phyloP scores from a whole-genome alignment of 1,284 basidiomycete genomes.

The Ceratobasidium papillatum region DNA sequence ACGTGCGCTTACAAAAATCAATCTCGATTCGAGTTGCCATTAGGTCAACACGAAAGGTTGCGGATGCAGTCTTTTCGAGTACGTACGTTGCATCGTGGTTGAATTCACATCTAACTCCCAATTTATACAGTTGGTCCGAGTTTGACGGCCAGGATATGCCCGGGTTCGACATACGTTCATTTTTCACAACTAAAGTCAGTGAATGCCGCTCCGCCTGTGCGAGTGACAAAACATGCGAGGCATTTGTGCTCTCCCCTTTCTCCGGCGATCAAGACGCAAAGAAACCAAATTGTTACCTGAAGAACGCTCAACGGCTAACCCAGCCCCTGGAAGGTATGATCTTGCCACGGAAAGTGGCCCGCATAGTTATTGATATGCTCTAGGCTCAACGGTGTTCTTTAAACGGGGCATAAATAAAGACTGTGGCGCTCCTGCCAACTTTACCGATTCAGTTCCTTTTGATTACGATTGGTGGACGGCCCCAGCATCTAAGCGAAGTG shows the following conservation, averaged over 20 bases:
- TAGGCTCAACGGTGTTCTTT: slow-evolving; percentile 4
- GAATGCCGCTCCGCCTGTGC: background rate
- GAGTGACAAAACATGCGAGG: background rate
- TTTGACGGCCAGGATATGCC: slow-evolving; percentile 9
- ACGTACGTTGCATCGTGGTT: background rate
- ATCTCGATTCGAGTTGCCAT: background rate
- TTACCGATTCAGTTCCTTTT: background rate
- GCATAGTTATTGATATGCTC: too few species aligned
- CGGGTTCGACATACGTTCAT: background rate
- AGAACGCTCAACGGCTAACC: background rate
- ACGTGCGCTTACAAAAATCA: too few species aligned
- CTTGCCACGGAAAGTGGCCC: too few species aligned
- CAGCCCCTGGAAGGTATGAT: background rate
- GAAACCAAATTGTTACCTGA: background rate
- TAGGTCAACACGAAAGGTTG: background rate
- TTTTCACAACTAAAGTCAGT: background rate
- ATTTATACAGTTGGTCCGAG: background rate
- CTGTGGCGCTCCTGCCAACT: background rate
- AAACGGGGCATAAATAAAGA: background rate
- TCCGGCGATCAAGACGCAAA: background rate
- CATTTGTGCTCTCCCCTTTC: background rate
- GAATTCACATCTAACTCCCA: too few species aligned
- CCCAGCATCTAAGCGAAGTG: background rate
- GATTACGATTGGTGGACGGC: background rate
- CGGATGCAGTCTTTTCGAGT: slow-evolving; percentile 2